Conservation (phyloP, 2,329 filamentous ascomycete species). For the Trichoderma oligosporum region DNA sequence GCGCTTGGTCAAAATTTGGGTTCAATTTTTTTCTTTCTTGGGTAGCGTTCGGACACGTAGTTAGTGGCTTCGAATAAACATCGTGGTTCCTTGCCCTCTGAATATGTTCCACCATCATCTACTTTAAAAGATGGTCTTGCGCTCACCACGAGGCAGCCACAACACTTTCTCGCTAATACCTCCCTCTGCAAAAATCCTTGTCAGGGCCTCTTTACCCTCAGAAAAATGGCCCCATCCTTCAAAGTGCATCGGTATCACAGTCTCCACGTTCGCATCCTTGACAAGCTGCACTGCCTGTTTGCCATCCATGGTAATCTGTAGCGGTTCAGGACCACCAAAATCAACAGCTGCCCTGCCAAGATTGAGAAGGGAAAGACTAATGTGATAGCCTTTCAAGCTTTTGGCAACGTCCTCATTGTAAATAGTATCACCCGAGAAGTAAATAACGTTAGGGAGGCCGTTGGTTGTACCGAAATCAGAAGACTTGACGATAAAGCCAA, state of each 20-base stretch:
- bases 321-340: constrained; percentile 22
- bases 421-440: constrained; percentile 48
- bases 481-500: constrained; percentile 41
- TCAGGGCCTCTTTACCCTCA: constrained; percentile 32
- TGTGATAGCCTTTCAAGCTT: constrained; percentile 36
- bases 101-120: too few relatives aligned
- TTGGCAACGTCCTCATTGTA: constrained; percentile 40
- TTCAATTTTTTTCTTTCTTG: not conserved
- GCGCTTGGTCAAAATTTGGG: not conserved
- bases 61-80: too few relatives aligned
- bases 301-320: constrained; percentile 45
- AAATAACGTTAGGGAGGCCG: constrained; percentile 44
- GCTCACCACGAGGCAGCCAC: constrained; percentile 33
- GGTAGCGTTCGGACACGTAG: not conserved
- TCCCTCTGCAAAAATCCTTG: constrained; percentile 32
- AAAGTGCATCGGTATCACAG: constrained; percentile 46
- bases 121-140: constrained; percentile 13
- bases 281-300: constrained; percentile 38
- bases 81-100: too few relatives aligned
- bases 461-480: constrained; percentile 36
- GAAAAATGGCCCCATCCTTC: constrained; percentile 45
- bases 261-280: constrained; percentile 38
- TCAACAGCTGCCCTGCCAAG: constrained; percentile 36
- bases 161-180: constrained; percentile 34
- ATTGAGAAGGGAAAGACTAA: constrained; percentile 40